Evolutionary conservation across 306 rosid species (phyloP), one percentile per base, ranked within the genome.

Genomic region (Castanospermum australe): DNA sequence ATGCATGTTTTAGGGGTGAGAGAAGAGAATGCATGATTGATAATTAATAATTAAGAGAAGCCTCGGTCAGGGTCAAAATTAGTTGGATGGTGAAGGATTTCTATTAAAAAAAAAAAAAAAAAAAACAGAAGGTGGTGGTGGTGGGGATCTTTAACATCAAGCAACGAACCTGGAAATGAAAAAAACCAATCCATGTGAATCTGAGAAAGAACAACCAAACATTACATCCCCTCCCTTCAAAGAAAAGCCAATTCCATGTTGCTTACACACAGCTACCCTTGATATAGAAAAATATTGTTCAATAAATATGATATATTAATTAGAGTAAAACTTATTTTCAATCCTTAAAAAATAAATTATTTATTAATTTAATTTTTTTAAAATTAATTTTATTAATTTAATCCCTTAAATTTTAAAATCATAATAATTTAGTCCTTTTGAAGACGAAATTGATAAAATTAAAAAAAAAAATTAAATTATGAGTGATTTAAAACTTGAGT

Each of bases 1-100:
- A n/a, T 57, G 81, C 71, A 81, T 68, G 81, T 24, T 14, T 71
- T 61, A 35, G 14, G 83, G 71, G 65, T 61, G 12, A 9, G 55
- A 54, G 42, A 38, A n/a, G 35, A 10, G 60, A 18, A 56, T 28
- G 47, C 54, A 66, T 21, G 52, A 14, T 18, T 50, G 28, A 33
- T 51, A 68, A 70, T 17, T 32, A 76, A 50, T 14, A 5, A 50
- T 52, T 17, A 17, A 18, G 20, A 41, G 9, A 57, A 47, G 51
- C 20, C 13, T 39, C 3, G 57, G 57, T 68, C 74, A 68, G 21
- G 38, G 74, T 68, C 73, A 76, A 76, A 76, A 76, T 74, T 66
- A 25, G 66, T 10, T 66, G 57, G 17, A 48, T 48, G n/a, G 57
- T 4, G 50, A 45, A 33, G 13, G 5, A 5, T 48, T 54, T 39